phyloP scores from a whole-genome alignment of 2,329 filamentous ascomycete species.

The Arthrobotrys sinensis region DNA sequence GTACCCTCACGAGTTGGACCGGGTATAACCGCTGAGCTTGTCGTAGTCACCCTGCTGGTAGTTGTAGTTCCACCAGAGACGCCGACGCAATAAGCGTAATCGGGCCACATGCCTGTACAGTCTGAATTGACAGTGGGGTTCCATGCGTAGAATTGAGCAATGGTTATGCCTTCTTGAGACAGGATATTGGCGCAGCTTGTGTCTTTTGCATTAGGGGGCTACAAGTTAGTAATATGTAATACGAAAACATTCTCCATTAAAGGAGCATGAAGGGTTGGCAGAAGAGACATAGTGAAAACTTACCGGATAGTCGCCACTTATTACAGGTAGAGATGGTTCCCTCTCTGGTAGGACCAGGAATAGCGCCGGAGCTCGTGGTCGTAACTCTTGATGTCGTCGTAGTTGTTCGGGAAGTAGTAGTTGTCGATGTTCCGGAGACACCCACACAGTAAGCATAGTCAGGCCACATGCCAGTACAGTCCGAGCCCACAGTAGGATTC shows the following conservation, averaged over 20 bases:
- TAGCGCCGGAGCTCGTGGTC: conserved; percentile 33
- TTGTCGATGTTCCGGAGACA: conserved; percentile 30
- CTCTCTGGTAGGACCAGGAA: conserved; percentile 39
- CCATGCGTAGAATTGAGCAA: conserved; percentile 46
- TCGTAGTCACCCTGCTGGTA: conserved; percentile 40
- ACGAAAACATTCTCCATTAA: not conserved
- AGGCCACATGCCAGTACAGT: conserved; percentile 46
- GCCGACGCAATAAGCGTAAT: conserved; percentile 49
- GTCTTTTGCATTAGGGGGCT: conserved; percentile 17
- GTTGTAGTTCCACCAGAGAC: conserved; percentile 36
- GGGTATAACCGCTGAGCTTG: conserved; percentile 42
- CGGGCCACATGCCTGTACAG: conserved; percentile 52
- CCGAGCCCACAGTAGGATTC: conserved; percentile 43
- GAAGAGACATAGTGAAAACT: conserved; percentile 9
- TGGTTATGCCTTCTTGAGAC: conserved; percentile 35
- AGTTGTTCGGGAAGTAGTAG: conserved; percentile 21
- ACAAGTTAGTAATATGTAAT: conserved; percentile 20
- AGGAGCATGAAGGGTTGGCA: not conserved
- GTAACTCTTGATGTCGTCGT: conserved; percentile 36
- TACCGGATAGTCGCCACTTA: conserved; percentile 35
- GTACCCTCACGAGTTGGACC: conserved; percentile 48
- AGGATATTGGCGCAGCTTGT: conserved; percentile 41
- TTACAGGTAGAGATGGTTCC: conserved; percentile 38
- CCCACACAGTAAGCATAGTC: conserved; percentile 42
- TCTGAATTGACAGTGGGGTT: conserved; percentile 43